Evolutionary conservation across 2,329 filamentous ascomycete species (phyloP), one percentile per base, ranked within the genome.

Genomic region (Aphanocladium album): DNA sequence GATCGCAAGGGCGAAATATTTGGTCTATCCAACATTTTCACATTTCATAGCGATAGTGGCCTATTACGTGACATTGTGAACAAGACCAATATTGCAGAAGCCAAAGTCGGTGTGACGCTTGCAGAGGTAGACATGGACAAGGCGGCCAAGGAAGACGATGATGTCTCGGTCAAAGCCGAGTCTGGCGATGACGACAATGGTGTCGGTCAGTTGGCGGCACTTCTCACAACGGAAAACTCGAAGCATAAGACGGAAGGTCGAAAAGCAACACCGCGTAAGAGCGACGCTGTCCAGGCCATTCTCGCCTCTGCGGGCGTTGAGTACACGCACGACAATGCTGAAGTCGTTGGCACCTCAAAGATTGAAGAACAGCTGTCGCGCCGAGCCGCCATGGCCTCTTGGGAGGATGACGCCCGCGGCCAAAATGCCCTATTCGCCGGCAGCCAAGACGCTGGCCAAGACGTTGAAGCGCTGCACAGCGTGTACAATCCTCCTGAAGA

Each of bases 31-130:
- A 99, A 99, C 66, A 82, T 99, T 14, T 91, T 99, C 67, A 86
- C 86, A 0, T 97, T 91, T 64, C 87, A 91, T 64, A 84, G 86
- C 52, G 85, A 93, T 65, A 89, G 89, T 62, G 83, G 96, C 14
- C 82, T 97, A 16, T 82, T 98, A 5, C 85, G 90, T n/a, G 91
- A 97, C 60, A 98, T 99, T 66, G 91, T 99, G 67, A 96, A 98
- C 78, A 96, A 97, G 74, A 98, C 95, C 30, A 99, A 99, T 69
- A 87, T 99, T 56, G 95, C 95, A 4, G 95, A 99, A 76, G 91
- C 91, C 46, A 90, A 88, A 70, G 91, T 89, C 0, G 93, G 92
- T 0, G 89, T 98, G 11, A 83, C 85, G 30, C 85, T 97, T 33
- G 81, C 88, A n/a, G 88, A 90, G 58, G 82, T 96, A 19, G 86